These are phyloP conservation scores for Podospora pseudopauciseta DNA, from an alignment of 495 filamentous ascomycete species.

Conservation along the genomic window DNA sequence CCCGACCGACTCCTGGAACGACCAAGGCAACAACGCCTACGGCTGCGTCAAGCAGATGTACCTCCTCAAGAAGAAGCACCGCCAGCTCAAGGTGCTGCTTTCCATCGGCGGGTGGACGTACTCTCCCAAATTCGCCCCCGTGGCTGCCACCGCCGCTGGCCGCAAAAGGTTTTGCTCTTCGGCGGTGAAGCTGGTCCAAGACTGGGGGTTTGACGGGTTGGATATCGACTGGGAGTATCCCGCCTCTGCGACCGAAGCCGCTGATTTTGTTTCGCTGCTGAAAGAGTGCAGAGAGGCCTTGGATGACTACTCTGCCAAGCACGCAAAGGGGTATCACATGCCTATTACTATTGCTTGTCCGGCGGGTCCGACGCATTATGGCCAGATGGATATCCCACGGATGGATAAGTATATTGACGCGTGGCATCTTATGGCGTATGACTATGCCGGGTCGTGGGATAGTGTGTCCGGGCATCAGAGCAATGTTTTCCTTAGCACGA, in stretches of 20 bases:
- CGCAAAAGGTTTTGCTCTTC: constrained; percentile 59
- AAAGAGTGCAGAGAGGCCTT: constrained; percentile 60
- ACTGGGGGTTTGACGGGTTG: constrained; percentile 56
- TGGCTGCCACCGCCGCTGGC: constrained; percentile 55
- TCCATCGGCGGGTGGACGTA: constrained; percentile 92
- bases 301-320: constrained; percentile 55
- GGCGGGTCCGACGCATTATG: constrained; percentile 61
- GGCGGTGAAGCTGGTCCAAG: constrained; percentile 63
- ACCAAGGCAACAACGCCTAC: constrained; percentile 64
- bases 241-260: constrained; percentile 54
- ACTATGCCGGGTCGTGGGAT: constrained; percentile 72
- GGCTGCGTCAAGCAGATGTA: constrained; percentile 82
- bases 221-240: constrained; percentile 68
- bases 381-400: constrained; percentile 57
- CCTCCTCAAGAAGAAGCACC: constrained; percentile 75
- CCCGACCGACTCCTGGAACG: constrained; percentile 64
- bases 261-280: constrained; percentile 68
- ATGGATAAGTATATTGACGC: constrained; percentile 80
- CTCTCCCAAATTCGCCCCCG: constrained; percentile 70
- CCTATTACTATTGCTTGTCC: constrained; percentile 70
- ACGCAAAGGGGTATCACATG: constrained; percentile 56
- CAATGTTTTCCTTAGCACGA: constrained; percentile 59
- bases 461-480: constrained; percentile 65
- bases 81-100: constrained; percentile 76
- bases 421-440: constrained; percentile 83